These are phyloP conservation scores for Narthecium ossifragum DNA, from an alignment of 106 monocot genomes.

Conservation along the genomic window DNA sequence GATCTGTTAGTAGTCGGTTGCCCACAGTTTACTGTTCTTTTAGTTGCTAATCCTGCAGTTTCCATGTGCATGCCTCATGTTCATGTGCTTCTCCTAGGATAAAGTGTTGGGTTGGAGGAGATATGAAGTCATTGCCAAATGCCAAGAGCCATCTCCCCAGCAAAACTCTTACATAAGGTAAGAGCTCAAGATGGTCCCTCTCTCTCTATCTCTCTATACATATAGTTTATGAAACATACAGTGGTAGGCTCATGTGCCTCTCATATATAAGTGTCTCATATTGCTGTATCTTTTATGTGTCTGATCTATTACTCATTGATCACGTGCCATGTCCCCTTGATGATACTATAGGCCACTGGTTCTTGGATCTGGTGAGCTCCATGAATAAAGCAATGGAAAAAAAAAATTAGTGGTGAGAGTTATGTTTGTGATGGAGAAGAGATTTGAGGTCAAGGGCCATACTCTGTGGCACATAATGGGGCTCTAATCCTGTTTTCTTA, in stretches of 20 bases:
- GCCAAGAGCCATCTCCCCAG: not conserved
- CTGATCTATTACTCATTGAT: conserved; percentile 6
- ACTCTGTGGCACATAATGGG: not conserved
- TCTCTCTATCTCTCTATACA: too few species aligned
- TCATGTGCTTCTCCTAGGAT: conserved; percentile 38
- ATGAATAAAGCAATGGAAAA: not conserved
- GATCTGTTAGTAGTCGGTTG: too few species aligned
- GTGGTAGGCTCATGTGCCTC: not conserved
- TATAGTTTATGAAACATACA: not conserved
- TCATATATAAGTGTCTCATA: not conserved
- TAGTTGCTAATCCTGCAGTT: not conserved
- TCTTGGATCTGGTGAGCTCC: conserved; percentile 42
- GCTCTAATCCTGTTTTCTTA: not conserved
- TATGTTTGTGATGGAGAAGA: not conserved
- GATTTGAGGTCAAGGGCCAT: not conserved
- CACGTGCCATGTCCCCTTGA: conserved; percentile 23
- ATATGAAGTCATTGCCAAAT: not conserved
- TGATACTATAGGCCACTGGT: conserved; percentile 18
- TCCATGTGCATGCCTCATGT: conserved; percentile 21
- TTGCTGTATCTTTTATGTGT: not conserved
- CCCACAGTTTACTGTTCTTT: too few species aligned
- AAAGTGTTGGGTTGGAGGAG: conserved; percentile 14
- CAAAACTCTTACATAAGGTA: not conserved
- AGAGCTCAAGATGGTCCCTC: not conserved
- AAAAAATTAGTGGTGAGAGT: not conserved